Base-by-base conservation (phyloP, 2,329 filamentous ascomycete species). In the Ophiostoma angusticollis region DNA sequence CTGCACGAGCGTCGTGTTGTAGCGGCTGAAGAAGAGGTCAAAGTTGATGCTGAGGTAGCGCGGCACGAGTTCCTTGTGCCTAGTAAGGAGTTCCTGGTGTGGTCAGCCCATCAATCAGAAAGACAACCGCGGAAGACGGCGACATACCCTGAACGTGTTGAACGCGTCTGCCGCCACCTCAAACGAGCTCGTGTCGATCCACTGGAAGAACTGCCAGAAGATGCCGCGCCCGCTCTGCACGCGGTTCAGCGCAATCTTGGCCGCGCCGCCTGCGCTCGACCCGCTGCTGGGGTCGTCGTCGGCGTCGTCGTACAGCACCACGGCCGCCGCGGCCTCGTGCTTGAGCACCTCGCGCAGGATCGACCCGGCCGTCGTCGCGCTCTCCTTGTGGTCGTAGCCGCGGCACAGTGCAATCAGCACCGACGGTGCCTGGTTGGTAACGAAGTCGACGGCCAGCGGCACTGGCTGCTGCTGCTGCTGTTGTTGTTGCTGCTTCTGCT, bases 101-200 rank as follows among this genome's bases (percentile, higher is more conserved):
- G 6, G 6, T 13, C 12, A 28, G 5, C 5, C 25, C 18, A 23
- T 13, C 22, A 31, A 22, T 12, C 8, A 29, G 6, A 9, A 33
- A 23, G 9, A 24, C 22, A 49, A 74, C 52, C 70, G n/a, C n/a
- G n/a, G n/a, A n/a, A n/a, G n/a, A n/a, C n/a, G n/a, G n/a, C n/a
- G n/a, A n/a, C n/a, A n/a, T n/a, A 94, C 84, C 58, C 89, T 74
- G 61, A 98, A 98, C 5, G 89, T 96, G 42, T 87, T 94, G 58
- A 98, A 98, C 1, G 91, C 89, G 65, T 98, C 91, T 23, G 91
- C 89, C 52, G 86, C 87, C 48, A 96, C 84, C 64, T 98, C 91
- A 54, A 98, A 98, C 22, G 83, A 87, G 50, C 86, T 85, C 61
- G 85, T 85, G 62, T 96, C 87, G 52, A 98, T 93, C 85, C 89